Evolutionary conservation across 2,329 filamentous ascomycete genomes (phyloP).

Genomic region (Fusarium fujikuroi): DNA sequence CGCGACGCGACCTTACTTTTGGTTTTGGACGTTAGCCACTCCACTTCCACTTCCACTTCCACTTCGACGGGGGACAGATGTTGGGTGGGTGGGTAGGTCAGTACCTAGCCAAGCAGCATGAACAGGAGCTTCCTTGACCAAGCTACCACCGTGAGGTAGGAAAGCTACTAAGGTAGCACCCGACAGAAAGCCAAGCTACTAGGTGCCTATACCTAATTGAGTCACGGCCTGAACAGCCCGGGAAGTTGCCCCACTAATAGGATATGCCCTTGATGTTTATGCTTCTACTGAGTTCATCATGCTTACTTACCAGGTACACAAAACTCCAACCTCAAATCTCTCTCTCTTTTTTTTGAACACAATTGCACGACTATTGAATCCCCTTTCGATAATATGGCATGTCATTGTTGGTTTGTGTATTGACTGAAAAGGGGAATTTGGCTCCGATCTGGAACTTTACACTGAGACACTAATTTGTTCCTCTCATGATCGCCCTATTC

Average conservation of each 20-base stretch:
- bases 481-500: neutral
- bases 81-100: neutral
- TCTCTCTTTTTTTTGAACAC: neutral
- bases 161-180: neutral
- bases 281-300: conserved; percentile 20
- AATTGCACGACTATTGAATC: neutral
- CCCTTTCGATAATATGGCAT: neutral
- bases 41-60: conserved; percentile 21
- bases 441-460: neutral
- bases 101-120: neutral
- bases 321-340: conserved; percentile 5
- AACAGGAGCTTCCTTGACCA: neutral
- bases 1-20: conserved; percentile 42
- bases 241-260: conserved; percentile 26
- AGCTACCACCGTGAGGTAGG: neutral
- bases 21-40: conserved; percentile 15
- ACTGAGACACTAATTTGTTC: neutral
- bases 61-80: neutral
- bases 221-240: neutral
- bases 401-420: conserved; percentile 15
- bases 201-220: neutral
- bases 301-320: conserved; percentile 3
- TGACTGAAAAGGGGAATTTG: neutral
- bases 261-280: neutral
- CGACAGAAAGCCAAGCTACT: neutral